Evolutionary conservation across 352 stramenopile genomes (phyloP).

Genomic region (Phytophthora litchii): DNA sequence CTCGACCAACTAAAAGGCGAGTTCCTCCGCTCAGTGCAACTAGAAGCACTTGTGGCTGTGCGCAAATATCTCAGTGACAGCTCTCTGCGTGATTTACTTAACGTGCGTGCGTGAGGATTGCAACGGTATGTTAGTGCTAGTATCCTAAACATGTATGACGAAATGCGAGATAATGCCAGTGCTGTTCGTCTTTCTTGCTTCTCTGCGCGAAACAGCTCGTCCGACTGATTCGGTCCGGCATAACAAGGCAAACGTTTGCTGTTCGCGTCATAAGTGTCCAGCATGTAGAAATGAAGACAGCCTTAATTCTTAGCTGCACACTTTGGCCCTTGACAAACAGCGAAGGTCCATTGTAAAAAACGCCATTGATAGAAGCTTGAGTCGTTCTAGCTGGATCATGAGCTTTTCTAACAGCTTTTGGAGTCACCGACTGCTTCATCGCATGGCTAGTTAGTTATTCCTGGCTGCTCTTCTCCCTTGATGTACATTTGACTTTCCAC

Average conservation of each 20-base stretch:
- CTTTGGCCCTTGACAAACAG: no score
- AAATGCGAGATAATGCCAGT: neutral
- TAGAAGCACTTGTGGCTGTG: constrained; percentile 76
- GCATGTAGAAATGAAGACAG: no score
- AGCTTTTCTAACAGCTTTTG: no score
- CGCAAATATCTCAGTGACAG: constrained; percentile 76
- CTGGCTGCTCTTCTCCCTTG: constrained; percentile 7
- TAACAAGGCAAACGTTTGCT: no score
- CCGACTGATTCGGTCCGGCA: no score
- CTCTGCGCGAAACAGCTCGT: neutral
- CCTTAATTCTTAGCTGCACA: no score
- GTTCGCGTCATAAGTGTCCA: no score
- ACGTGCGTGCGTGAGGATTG: constrained; percentile 28
- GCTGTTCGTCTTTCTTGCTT: neutral
- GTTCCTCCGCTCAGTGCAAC: constrained; percentile 78
- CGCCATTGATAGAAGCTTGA: no score
- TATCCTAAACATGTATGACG: constrained; percentile 6
- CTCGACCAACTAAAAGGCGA: constrained; percentile 67
- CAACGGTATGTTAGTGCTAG: constrained; percentile 5
- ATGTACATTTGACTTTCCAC: constrained; percentile 4
- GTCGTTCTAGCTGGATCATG: no score
- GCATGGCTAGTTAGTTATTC: constrained; percentile 27
- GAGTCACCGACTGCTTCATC: no score
- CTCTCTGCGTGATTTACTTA: constrained; percentile 70
- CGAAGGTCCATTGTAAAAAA: no score